These are phyloP conservation scores for Ganoderma boninense DNA, from an alignment of 1,284 basidiomycete genomes.

Conservation along the genomic window DNA sequence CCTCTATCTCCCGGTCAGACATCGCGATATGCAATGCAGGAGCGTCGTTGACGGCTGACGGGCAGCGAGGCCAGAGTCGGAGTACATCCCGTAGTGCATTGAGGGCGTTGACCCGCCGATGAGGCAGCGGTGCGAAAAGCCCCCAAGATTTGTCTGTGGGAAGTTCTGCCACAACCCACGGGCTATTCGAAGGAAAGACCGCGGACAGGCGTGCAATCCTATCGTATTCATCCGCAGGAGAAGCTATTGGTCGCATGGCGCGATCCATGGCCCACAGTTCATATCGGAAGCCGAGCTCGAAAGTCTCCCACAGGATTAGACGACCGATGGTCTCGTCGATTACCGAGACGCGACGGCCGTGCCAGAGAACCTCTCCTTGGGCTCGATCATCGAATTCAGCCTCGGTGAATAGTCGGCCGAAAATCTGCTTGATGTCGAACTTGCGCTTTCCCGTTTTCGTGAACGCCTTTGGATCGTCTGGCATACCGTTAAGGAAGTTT, in stretches of 20 bases:
- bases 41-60: no score
- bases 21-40: neutral
- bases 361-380: no score
- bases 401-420: no score
- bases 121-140: neutral
- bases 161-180: neutral
- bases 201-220: neutral
- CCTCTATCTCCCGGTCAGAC: no score
- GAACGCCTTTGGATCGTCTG: no score
- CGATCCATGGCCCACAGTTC: slow-evolving; percentile 21
- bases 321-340: no score
- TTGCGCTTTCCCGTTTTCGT: no score
- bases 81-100: neutral
- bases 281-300: slow-evolving; percentile 24
- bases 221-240: no score
- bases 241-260: neutral
- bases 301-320: slow-evolving; percentile 17
- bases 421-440: no score
- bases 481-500: no score
- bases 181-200: neutral
- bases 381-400: no score
- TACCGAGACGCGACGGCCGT: no score
- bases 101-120: neutral
- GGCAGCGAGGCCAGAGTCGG: neutral
- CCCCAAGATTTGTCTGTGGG: neutral